phyloP scores from a whole-genome alignment of 2,329 filamentous ascomycete genomes.

The Hypocreales sp. region DNA sequence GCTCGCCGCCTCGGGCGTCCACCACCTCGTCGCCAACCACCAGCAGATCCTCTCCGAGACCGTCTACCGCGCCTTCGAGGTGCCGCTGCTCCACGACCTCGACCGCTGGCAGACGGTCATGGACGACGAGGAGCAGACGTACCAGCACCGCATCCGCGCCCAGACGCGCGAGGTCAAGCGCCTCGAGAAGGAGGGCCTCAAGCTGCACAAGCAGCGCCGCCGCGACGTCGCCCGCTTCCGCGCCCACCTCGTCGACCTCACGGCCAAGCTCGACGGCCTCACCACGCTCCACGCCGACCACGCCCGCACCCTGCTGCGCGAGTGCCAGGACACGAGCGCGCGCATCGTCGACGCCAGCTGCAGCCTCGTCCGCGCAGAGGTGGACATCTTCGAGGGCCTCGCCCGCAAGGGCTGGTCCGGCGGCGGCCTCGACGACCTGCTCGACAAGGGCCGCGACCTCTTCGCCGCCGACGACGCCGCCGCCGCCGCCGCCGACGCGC shows the following conservation, averaged over 20 bases:
- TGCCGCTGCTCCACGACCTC: slow-evolving; percentile 52
- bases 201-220: slow-evolving; percentile 42
- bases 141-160: slow-evolving; percentile 36
- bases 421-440: slow-evolving; percentile 48
- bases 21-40: slow-evolving; percentile 54
- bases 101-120: slow-evolving; percentile 49
- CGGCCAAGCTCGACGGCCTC: slow-evolving; percentile 44
- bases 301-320: slow-evolving; percentile 40
- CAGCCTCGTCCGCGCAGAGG: slow-evolving; percentile 49
- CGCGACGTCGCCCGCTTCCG: slow-evolving; percentile 47
- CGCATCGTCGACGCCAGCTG: slow-evolving; percentile 49
- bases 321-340: slow-evolving; percentile 48
- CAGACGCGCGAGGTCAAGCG: slow-evolving; percentile 45
- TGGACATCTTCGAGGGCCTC: slow-evolving; percentile 53
- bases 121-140: slow-evolving; percentile 48
- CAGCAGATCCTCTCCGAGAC: slow-evolving; percentile 55
- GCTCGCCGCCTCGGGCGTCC: slow-evolving; percentile 46
- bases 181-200: slow-evolving; percentile 49
- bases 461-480: slow-evolving; percentile 30
- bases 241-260: slow-evolving; percentile 47
- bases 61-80: slow-evolving; percentile 52
- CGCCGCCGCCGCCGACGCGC: slow-evolving; percentile 15
- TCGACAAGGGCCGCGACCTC: slow-evolving; percentile 48
- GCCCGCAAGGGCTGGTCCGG: slow-evolving; percentile 54
- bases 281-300: slow-evolving; percentile 45